These are phyloP conservation scores for Magnaporthiopsis poae DNA, from an alignment of 2,329 filamentous ascomycete species.

Conservation along the genomic window DNA sequence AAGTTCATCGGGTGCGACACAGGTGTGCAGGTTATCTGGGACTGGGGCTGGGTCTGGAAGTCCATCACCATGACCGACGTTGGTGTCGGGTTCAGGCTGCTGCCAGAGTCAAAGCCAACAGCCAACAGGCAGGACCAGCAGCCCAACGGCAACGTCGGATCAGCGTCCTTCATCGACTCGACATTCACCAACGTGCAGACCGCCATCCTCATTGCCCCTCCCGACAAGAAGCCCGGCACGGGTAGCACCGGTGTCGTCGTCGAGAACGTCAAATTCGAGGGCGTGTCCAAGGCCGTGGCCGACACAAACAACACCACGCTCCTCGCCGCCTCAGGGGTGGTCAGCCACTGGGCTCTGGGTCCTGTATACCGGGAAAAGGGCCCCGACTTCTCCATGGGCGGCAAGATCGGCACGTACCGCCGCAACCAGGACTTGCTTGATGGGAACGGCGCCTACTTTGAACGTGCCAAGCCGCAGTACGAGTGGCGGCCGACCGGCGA, in stretches of 20 bases:
- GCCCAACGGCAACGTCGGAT: not conserved
- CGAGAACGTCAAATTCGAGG: not conserved
- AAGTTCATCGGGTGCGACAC: conserved; percentile 11
- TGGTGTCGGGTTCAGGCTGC: not conserved
- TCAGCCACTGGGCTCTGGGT: not conserved
- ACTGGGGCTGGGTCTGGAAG: conserved; percentile 16
- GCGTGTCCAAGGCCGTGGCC: not conserved
- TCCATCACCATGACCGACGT: conserved; percentile 11
- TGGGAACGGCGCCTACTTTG: conserved; percentile 9
- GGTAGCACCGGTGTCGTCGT: not conserved
- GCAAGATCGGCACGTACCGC: not conserved
- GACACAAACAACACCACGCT: not conserved
- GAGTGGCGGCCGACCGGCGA: not conserved
- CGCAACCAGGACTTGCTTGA: not conserved
- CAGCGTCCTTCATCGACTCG: not conserved
- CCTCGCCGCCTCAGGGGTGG: not conserved
- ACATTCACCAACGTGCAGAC: not conserved
- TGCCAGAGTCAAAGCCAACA: not conserved
- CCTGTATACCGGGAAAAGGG: not conserved
- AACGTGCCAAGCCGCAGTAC: conserved; percentile 12
- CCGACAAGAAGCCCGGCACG: not conserved
- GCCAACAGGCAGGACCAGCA: not conserved
- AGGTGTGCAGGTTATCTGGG: conserved; percentile 7
- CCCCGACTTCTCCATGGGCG: not conserved
- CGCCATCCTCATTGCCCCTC: not conserved